A percentile compares a stretch with the other conserved stretches of the same genome.
These are phyloP conservation scores for Chlamydomonas reinhardtii DNA, from an alignment of 163 green algal species.

Conservation along the genomic window DNA sequence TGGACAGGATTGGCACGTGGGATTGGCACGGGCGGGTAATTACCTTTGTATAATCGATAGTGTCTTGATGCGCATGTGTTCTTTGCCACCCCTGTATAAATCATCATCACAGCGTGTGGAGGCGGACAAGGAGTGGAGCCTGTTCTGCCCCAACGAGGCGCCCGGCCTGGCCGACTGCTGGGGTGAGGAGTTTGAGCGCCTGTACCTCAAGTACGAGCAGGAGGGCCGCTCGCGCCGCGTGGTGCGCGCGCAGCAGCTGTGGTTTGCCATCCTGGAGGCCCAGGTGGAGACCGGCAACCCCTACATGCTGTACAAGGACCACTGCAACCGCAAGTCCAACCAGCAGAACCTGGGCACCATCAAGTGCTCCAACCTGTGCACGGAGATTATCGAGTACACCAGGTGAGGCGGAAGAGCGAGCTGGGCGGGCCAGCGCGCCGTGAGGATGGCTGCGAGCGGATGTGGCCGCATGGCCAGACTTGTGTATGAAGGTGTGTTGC, in stretches of 20 bases:
- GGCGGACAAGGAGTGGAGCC: slow-evolving; percentile 90
- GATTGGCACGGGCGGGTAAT: too few species aligned
- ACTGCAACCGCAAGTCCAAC: slow-evolving; percentile 60
- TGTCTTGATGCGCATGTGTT: neutral
- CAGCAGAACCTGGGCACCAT: slow-evolving; percentile 99
- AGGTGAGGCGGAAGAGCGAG: slow-evolving; percentile 46
- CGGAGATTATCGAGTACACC: slow-evolving; percentile 99
- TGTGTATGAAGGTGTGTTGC: too few species aligned
- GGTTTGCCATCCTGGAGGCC: slow-evolving; percentile 98
- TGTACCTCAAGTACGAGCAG: slow-evolving; percentile 91
- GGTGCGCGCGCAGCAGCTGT: slow-evolving; percentile 98
- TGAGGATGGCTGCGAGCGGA: too few species aligned
- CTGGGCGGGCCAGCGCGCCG: too few species aligned
- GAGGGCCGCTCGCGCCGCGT: slow-evolving; percentile 82
- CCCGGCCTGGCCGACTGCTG: slow-evolving; percentile 95
- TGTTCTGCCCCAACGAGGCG: slow-evolving; percentile 99
- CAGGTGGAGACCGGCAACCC: slow-evolving; percentile 97
- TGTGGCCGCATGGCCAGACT: neutral
- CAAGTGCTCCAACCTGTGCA: slow-evolving; percentile 99
- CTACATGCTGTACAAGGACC: slow-evolving; percentile 99
- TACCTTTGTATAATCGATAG: too few species aligned
- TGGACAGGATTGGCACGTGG: too few species aligned
- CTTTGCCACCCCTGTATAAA: too few species aligned
- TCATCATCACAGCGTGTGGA: slow-evolving; percentile 76
- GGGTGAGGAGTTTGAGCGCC: slow-evolving; percentile 93